Conservation (phyloP, 148 eudicot species). For the Dysphania ambrosioides region DNA sequence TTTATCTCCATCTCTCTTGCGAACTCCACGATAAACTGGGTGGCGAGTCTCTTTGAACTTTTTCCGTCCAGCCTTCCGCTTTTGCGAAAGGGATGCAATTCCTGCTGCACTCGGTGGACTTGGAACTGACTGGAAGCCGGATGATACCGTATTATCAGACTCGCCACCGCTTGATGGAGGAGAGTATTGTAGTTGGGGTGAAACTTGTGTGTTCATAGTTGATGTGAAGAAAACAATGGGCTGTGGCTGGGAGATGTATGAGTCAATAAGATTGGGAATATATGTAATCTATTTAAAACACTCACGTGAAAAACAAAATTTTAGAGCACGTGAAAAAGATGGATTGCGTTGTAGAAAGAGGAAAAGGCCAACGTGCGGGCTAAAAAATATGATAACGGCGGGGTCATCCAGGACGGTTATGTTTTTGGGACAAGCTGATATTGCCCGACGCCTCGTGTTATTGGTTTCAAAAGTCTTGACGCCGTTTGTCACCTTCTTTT, state of each 20-base stretch:
- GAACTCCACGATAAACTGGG: conserved; percentile 48
- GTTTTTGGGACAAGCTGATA: no score
- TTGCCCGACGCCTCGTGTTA: no score
- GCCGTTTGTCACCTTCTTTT: neutral
- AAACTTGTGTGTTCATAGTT: neutral
- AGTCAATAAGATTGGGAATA: neutral
- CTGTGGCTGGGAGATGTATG: neutral
- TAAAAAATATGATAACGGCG: neutral
- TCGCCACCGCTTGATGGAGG: neutral
- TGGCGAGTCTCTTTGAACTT: conserved; percentile 60
- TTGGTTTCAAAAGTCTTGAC: neutral
- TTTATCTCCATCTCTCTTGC: conserved; percentile 42
- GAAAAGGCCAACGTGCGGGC: neutral
- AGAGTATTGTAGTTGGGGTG: neutral
- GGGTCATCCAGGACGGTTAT: neutral
- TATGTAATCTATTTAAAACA: neutral
- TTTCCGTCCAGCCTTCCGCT: conserved; percentile 43
- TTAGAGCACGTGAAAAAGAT: neutral
- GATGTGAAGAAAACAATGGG: neutral
- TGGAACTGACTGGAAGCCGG: neutral
- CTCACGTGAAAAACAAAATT: neutral
- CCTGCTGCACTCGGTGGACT: neutral
- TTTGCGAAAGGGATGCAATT: neutral
- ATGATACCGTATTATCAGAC: neutral
- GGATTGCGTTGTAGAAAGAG: neutral